Base-by-base conservation (phyloP, 2,329 filamentous ascomycete species). In the Endoconidiophora polonica region DNA sequence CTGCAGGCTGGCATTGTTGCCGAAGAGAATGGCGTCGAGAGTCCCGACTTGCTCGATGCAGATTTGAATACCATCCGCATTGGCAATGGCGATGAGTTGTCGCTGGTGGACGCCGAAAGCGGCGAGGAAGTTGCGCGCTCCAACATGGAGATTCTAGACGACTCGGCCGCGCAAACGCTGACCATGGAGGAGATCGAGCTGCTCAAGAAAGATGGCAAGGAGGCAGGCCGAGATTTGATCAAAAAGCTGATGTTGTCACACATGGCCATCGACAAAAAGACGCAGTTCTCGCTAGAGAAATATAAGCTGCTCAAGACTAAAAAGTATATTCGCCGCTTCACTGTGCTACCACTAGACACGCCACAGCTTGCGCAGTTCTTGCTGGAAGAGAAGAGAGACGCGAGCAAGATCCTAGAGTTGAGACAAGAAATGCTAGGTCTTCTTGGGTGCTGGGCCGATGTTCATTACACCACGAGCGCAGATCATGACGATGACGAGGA, bases 281-380 rank as follows among this genome's bases (percentile, higher is more conserved):
- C 91, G 0, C 74, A 79, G 0, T 98, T 93, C 60, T 93, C 87
- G 2, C 70, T 95, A 52, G 88, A 90, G 41, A 98, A 98, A 64
- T 98, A 98, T 66, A 94, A 91, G 59, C 69, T 96, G 16, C 73
- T 94, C 43, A 98, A 98, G 68, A 83, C 85, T 56, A 88, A 81
- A 62, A 98, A 98, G 65, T 96, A 94, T 62, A 74, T 96, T 55
- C 81, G 83, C 58, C 74, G 87, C 10, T 96, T 98, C 60, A 86
- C 83, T 0, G 77, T 91, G 1, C 64, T 94, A 47, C 90, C 90
- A 0, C 67, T 96, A 57, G 87, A 95, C 59, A 78, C 93, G 12
- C 73, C 79, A 0, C 73, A 78, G 55, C 68, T 96, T 54, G 78
- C 79, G 18, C 76, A 86, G 57, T 93, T 83, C 69, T 71, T 90